These are phyloP conservation scores for Zopfochytrium polystomum DNA, from an alignment of 371 early-diverging fungal genomes.

Conservation along the genomic window DNA sequence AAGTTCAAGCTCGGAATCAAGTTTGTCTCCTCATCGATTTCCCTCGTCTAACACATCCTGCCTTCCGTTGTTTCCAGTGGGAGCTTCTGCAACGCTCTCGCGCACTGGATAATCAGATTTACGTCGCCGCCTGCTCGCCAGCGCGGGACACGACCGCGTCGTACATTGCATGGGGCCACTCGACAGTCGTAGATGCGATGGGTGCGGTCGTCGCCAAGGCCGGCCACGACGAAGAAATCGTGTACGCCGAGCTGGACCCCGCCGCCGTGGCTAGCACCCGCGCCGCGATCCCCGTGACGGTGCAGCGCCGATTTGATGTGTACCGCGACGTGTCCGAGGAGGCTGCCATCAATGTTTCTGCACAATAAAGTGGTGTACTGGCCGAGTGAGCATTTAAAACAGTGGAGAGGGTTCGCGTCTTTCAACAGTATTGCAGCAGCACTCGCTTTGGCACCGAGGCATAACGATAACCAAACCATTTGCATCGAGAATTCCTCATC, in stretches of 20 bases:
- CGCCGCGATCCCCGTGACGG: conserved; percentile 65
- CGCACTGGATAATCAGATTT: conserved; percentile 71
- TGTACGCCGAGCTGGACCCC: conserved; percentile 79
- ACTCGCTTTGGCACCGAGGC: no score
- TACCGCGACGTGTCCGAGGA: conserved; percentile 55
- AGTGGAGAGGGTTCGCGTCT: no score
- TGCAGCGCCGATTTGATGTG: conserved; percentile 86
- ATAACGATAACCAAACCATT: no score
- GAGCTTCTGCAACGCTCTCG: conserved; percentile 86
- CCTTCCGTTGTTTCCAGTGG: conserved; percentile 66
- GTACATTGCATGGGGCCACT: conserved; percentile 95
- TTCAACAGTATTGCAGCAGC: no score
- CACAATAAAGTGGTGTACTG: no score
- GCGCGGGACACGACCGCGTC: conserved; percentile 73
- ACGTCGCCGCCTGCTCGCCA: conserved; percentile 90
- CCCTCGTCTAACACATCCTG: background rate
- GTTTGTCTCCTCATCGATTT: background rate
- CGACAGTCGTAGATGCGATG: conserved; percentile 83
- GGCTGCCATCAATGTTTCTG: no score
- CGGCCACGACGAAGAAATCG: conserved; percentile 76
- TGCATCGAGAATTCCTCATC: no score
- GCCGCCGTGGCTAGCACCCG: conserved; percentile 61
- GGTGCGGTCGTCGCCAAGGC: conserved; percentile 35
- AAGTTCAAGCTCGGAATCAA: conserved; percentile 4
- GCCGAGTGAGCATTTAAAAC: no score